Evolutionary conservation across 108 stramenopile genomes (phyloP), one percentile per base, ranked within the genome.

Genomic region (Phaeodactylum tricornutum): DNA sequence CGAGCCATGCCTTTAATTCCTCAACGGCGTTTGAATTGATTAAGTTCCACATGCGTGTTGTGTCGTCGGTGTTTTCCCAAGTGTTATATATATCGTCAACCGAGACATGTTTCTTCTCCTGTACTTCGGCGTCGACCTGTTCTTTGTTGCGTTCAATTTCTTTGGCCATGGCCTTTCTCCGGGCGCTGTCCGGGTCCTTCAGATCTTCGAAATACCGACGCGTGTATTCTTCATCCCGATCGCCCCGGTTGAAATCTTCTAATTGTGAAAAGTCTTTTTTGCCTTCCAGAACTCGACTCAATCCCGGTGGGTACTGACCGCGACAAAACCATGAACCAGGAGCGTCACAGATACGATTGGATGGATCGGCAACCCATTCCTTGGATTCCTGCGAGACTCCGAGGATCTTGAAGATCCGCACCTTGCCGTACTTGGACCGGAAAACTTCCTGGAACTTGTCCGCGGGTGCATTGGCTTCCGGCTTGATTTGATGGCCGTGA

Each of bases 331-430:
- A 94, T 35, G 81, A 75, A 24, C 87, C 87, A 9, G 74, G 72
- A 21, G 43, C 71, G 53, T 94, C 93, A 55, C 93, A 94, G 20
- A 64, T 31, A 4, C 74, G 50, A 63, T 94, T 92, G 15, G 34
- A 39, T 6, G 56, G 64, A 40, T 91, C 61, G 31, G 64, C 70
- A 2, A 83, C 84, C 90, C 90, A 94, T 17, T 49, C 60, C 66
- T 84, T 89, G 47, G 79, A 82, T 64, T 87, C 64, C 53, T 76
- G 50, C 17, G 72, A 67, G 3, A 94, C 87, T 28, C 74, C 72
- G 40, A 85, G 37, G 41, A 97, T 85, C 75, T 91, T 92, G 66
- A 55, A 98, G 57, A 98, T 96, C 37, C 97, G 90, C n/a, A 97
- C 97, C 49, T 93, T 93, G 46, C 95, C 94, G 74, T 94, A 94